phyloP scores from a whole-genome alignment of 2,329 filamentous ascomycete genomes.

The Cytospora chrysosperma region DNA sequence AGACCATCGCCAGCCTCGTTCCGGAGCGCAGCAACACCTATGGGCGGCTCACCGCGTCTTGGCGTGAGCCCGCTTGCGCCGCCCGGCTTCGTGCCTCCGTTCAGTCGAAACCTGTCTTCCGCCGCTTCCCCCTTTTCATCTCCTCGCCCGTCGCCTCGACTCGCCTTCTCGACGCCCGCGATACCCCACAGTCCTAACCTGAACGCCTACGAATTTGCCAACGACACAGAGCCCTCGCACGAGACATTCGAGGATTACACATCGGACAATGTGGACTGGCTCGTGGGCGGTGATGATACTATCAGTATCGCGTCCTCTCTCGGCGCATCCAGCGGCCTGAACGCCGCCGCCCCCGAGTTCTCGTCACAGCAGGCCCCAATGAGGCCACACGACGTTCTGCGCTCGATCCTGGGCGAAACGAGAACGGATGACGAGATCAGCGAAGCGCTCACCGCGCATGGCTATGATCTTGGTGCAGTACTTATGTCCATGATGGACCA shows the following conservation, averaged over 20 bases:
- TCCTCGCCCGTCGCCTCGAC: conserved; percentile 85
- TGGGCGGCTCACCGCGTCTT: conserved; percentile 78
- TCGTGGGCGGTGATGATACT: conserved; percentile 87
- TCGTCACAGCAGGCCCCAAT: conserved; percentile 76
- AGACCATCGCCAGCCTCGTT: conserved; percentile 91
- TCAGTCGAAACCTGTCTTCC: conserved; percentile 74
- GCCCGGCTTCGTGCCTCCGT: conserved; percentile 78
- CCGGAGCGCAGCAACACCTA: conserved; percentile 79
- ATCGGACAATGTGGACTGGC: conserved; percentile 94
- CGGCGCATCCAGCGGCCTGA: conserved; percentile 68
- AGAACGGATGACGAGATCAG: conserved; percentile 94
- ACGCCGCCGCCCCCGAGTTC: conserved; percentile 79
- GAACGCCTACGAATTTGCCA: conserved; percentile 92
- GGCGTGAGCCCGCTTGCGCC: conserved; percentile 81
- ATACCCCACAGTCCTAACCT: conserved; percentile 93
- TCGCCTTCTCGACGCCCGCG: conserved; percentile 82
- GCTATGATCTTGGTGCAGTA: conserved; percentile 90
- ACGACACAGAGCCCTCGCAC: conserved; percentile 73
- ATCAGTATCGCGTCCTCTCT: conserved; percentile 76
- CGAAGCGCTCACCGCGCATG: conserved; percentile 80
- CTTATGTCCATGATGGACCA: conserved; percentile 85
- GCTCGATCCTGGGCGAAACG: conserved; percentile 87
- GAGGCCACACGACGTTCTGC: conserved; percentile 96
- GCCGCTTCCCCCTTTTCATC: conserved; percentile 90
- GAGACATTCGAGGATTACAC: conserved; percentile 91